Base-by-base conservation (phyloP, 1,284 basidiomycete species). In the Boletus smithii region DNA sequence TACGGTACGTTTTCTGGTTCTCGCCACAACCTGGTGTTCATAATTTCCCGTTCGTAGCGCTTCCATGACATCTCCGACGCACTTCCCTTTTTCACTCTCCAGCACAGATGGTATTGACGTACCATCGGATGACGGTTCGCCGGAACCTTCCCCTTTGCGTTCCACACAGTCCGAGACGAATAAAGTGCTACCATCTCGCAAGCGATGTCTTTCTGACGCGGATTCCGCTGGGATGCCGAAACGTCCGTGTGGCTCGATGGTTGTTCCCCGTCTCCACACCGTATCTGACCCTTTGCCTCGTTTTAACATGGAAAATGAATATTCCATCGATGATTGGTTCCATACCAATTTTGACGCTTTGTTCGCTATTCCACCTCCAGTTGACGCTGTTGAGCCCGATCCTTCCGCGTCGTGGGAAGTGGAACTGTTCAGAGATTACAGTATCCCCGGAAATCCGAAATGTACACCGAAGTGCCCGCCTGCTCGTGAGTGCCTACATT, bases 181-280 rank as follows among this genome's bases (percentile, higher is more conserved):
- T 13, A 2, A 8, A 13, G 20, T 20, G 4, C 8, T 22, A 10
- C 29, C 43, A 9, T 26, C 53, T 20, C 56, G 58, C 24, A 71
- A 73, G 45, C 65, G 71, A 33, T 59, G 61, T 8, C 43, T 69
- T 10, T 73, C 71, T 5, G 65, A 69, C 5, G 42, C 51, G 1
- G 62, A 61, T 10, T 34, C 18, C 0, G 26, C 48, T 5, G 39
- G 30, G 0, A 13, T 44, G 27, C 38, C 58, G 4, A 69, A 69
- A 35, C 57, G 57, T 23, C 58, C 62, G 0, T 50, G 56, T 27
- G 49, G 52, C 23, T 48, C 59, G 2, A 31, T 48, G 9, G 26
- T 32, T 13, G 39, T 34, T 13, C 54, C 58, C 1, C 60, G 53
- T 27, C 40, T 55, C 2, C 65, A 67, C 17, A 23, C 54, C 3